Evolutionary conservation across 2,329 filamentous ascomycete genomes (phyloP).

Genomic region (Ilyonectria sp.): DNA sequence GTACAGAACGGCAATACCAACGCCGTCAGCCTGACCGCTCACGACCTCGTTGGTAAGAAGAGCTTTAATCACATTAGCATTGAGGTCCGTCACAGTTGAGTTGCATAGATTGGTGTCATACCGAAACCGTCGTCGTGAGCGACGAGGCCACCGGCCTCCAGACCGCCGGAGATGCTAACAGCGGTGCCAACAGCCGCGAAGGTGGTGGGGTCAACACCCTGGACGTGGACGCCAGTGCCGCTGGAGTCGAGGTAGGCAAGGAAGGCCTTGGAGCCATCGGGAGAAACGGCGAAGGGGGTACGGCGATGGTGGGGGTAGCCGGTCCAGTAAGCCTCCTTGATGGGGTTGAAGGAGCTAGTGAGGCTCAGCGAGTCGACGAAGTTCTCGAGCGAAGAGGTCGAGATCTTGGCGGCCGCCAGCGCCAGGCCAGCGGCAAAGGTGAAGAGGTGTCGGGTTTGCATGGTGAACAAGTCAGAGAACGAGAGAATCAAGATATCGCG

Average conservation of each 20-base stretch:
- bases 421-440: conserved; percentile 46
- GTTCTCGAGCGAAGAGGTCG: conserved; percentile 46
- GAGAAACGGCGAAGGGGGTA: conserved; percentile 74
- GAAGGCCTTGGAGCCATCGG: conserved; percentile 71
- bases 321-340: conserved; percentile 75
- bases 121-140: conserved; percentile 74
- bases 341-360: conserved; percentile 67
- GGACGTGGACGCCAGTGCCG: conserved; percentile 70
- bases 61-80: conserved; percentile 49
- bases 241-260: conserved; percentile 72
- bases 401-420: conserved; percentile 46
- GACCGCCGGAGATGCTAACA: conserved; percentile 67
- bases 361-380: conserved; percentile 62
- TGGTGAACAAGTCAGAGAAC: conserved; percentile 25
- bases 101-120: not conserved
- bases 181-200: conserved; percentile 68
- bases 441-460: conserved; percentile 43
- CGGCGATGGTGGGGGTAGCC: conserved; percentile 72
- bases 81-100: no score
- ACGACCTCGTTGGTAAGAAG: conserved; percentile 71
- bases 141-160: conserved; percentile 73
- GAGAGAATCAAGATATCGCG: conserved; percentile 24
- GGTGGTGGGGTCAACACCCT: conserved; percentile 68
- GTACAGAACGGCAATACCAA: conserved; percentile 72
- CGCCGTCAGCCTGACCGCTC: conserved; percentile 64